Percentiles rank a stretch among this genome's conserved stretches.
phyloP scores from a whole-genome alignment of 148 eudicot species.

The Talinum fruticosum region DNA sequence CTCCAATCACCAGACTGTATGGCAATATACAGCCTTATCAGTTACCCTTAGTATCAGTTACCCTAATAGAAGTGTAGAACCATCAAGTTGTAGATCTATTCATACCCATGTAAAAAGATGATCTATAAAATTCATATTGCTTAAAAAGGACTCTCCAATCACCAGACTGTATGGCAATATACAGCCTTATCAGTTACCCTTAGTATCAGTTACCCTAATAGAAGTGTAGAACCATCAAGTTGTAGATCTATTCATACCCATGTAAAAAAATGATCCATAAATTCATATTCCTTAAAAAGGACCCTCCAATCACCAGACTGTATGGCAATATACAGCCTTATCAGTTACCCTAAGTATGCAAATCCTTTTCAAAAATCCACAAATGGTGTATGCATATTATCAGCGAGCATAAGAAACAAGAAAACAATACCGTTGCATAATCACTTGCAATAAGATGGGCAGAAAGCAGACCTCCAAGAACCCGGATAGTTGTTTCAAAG shows the following conservation, averaged over 20 bases:
- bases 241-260: not conserved
- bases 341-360: not conserved
- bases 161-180: no score
- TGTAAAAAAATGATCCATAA: not conserved
- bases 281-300: not conserved
- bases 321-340: not conserved
- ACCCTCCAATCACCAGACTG: not conserved
- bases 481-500: constrained; percentile 90
- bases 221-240: not conserved
- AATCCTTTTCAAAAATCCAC: not conserved
- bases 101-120: no score
- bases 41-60: no score
- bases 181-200: no score
- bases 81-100: no score
- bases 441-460: constrained; percentile 99
- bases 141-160: no score
- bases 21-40: no score
- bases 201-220: no score
- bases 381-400: not conserved
- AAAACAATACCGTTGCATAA: constrained; percentile 76
- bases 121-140: no score
- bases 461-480: constrained; percentile 97
- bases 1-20: no score
- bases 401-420: constrained; percentile 9
- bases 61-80: no score